Evolutionary conservation across 208 protist species (phyloP).

Genomic region (Trypanosoma lewisi): DNA sequence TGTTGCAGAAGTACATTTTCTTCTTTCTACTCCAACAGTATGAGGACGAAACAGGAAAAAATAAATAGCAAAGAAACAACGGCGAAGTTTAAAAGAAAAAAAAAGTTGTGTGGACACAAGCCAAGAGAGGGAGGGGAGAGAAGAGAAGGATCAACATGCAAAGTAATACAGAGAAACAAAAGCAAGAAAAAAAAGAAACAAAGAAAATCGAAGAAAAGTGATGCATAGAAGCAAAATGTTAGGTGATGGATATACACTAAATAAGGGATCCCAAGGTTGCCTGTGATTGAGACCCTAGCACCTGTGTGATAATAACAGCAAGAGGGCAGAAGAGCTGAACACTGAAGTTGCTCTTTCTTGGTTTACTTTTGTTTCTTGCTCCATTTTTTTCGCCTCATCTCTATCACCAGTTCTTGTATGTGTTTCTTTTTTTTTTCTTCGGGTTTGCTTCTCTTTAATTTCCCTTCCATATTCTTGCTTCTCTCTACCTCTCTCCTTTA

Average conservation of each 20-base stretch:
- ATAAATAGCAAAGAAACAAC: neutral
- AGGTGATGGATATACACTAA: neutral
- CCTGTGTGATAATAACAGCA: no score
- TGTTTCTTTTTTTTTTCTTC: neutral
- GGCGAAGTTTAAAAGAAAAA: constrained; percentile 1
- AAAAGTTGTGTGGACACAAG: neutral
- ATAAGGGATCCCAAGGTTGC: no score
- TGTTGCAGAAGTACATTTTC: neutral
- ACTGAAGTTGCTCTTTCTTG: neutral
- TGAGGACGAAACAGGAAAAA: neutral
- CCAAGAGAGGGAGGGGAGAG: neutral
- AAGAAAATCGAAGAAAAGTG: neutral
- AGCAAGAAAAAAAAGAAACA: neutral
- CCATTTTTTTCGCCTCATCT: neutral
- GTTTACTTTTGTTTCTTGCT: neutral
- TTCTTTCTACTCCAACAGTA: neutral
- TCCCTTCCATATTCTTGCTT: no score
- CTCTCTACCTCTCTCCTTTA: no score
- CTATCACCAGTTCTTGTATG: neutral
- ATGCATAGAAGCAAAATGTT: neutral
- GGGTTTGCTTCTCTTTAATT: no score
- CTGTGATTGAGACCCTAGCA: no score
- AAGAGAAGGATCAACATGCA: neutral
- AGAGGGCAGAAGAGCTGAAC: neutral
- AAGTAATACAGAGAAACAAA: neutral